Base-by-base conservation (phyloP, 345 rosid genomes). In the Corchorus olitorius region DNA sequence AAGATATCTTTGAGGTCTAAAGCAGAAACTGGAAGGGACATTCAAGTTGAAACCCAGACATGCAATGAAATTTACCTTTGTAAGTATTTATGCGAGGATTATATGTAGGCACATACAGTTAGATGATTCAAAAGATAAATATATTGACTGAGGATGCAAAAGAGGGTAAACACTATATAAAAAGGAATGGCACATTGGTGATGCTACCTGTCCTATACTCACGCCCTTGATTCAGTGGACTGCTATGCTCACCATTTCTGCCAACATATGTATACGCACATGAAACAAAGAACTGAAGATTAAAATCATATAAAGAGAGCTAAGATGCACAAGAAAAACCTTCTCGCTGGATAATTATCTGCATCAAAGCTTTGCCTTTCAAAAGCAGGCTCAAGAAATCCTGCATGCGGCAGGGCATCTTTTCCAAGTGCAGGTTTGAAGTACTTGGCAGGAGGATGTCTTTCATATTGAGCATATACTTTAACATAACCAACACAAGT, bases 361-460 rank as follows among this genome's bases (percentile, higher is more conserved):
- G 8, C 72, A 66, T 17, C 27, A 62, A 22, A 52, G 53, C 53
- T 55, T 37, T 41, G 73, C 27, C 37, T 65, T 70, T 41, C 37
- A 8, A 34, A 55, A 63, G 62, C 14, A 27, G 73, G 50, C 39
- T 69, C 78, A 46, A 75, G 22, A 49, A 46, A 75, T 77, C 78
- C 81, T 22, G 76, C 84, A 78, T 75, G 77, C 54, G 76, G 79
- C 49, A 62, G 73, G 34, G 58, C 52, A 53, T 62, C 69, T 35
- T 58, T 20, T 43, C 62, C 69, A 12, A 55, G 72, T 5, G 35
- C 49, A 64, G 70, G 63, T 70, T 70, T 43, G 17, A 17, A 65
- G 73, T 74, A 70, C 75, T 53, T 20, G 46, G 19, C 54, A 54
- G 52, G 75, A 52, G 53, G 68, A 35, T 49, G 70, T 19, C 73